These are phyloP conservation scores for Cicer yamashitae DNA, from an alignment of 306 rosid genomes.

Conservation along the genomic window DNA sequence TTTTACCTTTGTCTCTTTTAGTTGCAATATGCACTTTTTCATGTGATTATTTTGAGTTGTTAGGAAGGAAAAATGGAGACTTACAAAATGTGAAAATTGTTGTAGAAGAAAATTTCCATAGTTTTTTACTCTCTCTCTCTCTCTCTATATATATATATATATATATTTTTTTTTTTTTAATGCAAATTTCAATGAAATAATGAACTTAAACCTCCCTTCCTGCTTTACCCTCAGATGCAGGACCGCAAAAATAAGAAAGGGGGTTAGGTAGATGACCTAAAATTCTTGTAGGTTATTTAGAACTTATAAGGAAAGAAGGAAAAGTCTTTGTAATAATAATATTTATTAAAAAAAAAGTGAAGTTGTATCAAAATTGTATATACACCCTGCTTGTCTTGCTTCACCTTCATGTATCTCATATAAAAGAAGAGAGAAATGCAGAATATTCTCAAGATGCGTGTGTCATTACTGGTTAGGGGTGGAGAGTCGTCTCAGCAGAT, in stretches of 20 bases:
- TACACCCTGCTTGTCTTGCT: neutral
- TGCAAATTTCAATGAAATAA: slow-evolving; percentile 6
- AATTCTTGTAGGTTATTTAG: neutral
- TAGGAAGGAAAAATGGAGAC: slow-evolving; percentile 22
- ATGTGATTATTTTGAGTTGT: slow-evolving; percentile 32
- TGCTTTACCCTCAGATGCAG: neutral
- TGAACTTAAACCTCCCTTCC: slow-evolving; percentile 7
- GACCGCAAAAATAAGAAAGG: neutral
- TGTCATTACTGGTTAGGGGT: neutral
- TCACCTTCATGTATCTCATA: neutral
- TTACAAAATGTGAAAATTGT: neutral
- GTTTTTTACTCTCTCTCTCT: no score
- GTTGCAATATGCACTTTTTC: slow-evolving; percentile 6
- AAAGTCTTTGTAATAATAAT: neutral
- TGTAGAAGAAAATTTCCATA: neutral
- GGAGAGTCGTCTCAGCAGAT: neutral
- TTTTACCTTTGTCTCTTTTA: slow-evolving; percentile 3
- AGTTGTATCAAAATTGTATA: neutral
- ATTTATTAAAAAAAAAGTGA: neutral
- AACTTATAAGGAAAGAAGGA: neutral
- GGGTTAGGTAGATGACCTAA: neutral
- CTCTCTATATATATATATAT: neutral
- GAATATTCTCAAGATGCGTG: neutral
- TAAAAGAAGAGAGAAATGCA: neutral
- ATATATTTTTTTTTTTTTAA: no score